Evolutionary conservation across 345 rosid species (phyloP).

Genomic region (Bruguiera gymnorhiza): DNA sequence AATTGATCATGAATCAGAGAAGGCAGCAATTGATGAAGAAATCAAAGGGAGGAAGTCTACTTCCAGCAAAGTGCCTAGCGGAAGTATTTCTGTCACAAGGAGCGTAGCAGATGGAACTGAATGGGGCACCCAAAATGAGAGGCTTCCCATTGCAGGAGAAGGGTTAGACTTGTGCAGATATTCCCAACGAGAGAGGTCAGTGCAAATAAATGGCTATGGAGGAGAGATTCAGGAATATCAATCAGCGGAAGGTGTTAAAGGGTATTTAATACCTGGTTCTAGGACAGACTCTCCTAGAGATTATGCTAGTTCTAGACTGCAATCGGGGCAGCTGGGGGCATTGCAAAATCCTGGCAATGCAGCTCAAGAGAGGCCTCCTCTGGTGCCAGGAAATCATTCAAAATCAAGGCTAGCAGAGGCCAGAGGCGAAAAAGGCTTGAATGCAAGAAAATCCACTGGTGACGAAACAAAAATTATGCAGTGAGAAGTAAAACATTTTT

Average conservation of each 20-base stretch:
- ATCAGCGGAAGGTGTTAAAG: conserved; percentile 54
- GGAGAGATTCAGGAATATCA: conserved; percentile 72
- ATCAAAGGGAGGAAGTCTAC: conserved; percentile 60
- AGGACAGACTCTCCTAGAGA: conserved; percentile 47
- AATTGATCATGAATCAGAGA: conserved; percentile 34
- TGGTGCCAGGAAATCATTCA: conserved; percentile 42
- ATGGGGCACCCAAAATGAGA: conserved; percentile 54
- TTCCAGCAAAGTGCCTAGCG: conserved; percentile 49
- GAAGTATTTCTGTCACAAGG: conserved; percentile 60
- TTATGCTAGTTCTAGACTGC: conserved; percentile 49
- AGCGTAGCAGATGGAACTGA: conserved; percentile 84
- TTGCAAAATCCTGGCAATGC: conserved; percentile 31
- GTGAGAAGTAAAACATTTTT: conserved; percentile 8
- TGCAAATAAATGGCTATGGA: conserved; percentile 38
- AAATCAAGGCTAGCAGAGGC: conserved; percentile 65
- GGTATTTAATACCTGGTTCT: conserved; percentile 52
- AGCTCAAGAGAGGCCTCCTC: conserved; percentile 54
- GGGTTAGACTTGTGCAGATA: conserved; percentile 61
- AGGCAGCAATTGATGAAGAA: conserved; percentile 37
- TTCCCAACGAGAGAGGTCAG: conserved; percentile 42
- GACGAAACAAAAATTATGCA: conserved; percentile 8
- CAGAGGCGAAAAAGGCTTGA: conserved; percentile 42
- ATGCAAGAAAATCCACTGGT: conserved; percentile 50
- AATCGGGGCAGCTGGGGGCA: conserved; percentile 18
- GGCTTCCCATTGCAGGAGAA: conserved; percentile 42